phyloP scores from a whole-genome alignment of 139 green algal genomes.

The Chlorella vulgaris region DNA sequence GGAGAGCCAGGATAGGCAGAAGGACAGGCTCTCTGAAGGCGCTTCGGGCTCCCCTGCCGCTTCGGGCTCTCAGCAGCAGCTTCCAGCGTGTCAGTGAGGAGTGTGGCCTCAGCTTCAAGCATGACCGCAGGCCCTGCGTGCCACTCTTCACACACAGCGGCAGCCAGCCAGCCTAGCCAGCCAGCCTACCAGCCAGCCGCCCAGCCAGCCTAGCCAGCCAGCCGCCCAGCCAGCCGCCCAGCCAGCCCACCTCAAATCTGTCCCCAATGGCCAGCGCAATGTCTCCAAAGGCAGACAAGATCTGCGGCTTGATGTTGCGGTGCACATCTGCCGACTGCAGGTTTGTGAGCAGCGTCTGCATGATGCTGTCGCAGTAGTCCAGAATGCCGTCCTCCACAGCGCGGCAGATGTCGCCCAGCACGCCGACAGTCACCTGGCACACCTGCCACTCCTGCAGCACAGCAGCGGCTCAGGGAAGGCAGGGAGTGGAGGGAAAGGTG shows the following conservation, averaged over 20 bases:
- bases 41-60: no score
- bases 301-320: conserved; percentile 94
- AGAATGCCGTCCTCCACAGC: conserved; percentile 79
- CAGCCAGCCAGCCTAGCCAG: no score
- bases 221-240: no score
- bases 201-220: neutral
- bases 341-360: conserved; percentile 70
- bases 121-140: no score
- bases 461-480: no score
- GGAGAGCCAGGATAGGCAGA: no score
- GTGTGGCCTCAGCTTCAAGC: no score
- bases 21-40: no score
- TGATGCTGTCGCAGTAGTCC: conserved; percentile 87
- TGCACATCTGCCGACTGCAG: conserved; percentile 72
- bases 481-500: neutral
- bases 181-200: no score
- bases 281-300: conserved; percentile 93
- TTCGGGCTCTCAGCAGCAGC: no score
- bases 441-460: conserved; percentile 72
- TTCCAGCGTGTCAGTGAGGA: no score
- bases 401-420: conserved; percentile 90
- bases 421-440: conserved; percentile 84
- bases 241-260: conserved; percentile 90
- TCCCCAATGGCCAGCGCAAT: conserved; percentile 90
- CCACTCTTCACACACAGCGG: no score